Conservation (phyloP, 2,329 filamentous ascomycete species). For the Triangularia setosa region DNA sequence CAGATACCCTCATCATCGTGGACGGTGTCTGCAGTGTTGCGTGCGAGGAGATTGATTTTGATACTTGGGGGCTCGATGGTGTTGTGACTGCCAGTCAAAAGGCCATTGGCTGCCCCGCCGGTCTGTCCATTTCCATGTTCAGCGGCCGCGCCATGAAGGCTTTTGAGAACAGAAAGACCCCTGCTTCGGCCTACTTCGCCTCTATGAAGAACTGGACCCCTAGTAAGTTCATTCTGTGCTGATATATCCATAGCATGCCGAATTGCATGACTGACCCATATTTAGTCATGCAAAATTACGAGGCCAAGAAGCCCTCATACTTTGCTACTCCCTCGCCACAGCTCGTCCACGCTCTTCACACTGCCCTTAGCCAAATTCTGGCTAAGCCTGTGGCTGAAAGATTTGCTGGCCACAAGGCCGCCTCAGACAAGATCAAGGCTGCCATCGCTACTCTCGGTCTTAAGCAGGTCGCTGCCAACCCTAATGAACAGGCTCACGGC, state of each 20-base stretch:
- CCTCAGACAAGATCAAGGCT: constrained; percentile 83
- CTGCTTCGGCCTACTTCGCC: constrained; percentile 85
- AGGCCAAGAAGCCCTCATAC: constrained; percentile 95
- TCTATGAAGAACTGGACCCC: constrained; percentile 97
- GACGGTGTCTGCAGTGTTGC: constrained; percentile 98
- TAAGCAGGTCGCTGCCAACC: constrained; percentile 78
- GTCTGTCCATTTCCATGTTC: constrained; percentile 90
- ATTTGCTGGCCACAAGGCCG: constrained; percentile 75
- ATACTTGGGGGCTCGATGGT: constrained; percentile 88
- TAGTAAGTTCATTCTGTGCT: constrained; percentile 49
- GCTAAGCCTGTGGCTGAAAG: constrained; percentile 74
- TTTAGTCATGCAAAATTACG: constrained; percentile 95
- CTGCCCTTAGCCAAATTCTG: constrained; percentile 79
- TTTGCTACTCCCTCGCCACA: constrained; percentile 96
- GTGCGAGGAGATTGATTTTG: constrained; percentile 92
- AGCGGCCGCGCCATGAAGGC: constrained; percentile 81
- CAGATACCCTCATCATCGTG: constrained; percentile 85
- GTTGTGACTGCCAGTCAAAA: constrained; percentile 96
- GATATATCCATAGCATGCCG: neutral
- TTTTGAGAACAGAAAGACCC: constrained; percentile 75
- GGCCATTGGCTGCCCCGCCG: constrained; percentile 91
- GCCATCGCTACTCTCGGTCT: constrained; percentile 76
- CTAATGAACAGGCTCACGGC: constrained; percentile 88
- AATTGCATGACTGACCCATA: neutral
- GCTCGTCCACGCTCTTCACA: constrained; percentile 88